Evolutionary conservation across 371 early-diverging fungal genomes (phyloP), one percentile per base, ranked within the genome.

Genomic region (Caulochytrium protostelioides): DNA sequence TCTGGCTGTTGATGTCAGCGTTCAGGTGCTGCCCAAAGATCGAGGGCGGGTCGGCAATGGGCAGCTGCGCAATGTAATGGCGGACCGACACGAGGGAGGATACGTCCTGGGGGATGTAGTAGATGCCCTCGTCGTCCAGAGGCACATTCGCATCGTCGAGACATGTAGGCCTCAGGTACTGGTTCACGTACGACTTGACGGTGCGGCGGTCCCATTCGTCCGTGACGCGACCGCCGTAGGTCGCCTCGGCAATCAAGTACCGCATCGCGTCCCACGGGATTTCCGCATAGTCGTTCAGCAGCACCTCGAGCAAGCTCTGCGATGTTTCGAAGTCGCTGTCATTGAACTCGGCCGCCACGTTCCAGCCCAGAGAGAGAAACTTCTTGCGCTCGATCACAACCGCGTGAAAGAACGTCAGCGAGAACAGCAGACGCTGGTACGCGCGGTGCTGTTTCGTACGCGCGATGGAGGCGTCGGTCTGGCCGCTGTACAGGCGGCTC

Each of bases 1-100:
- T 65, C 42, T 62, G 62, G 32, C 51, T 50, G 4, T 56, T 54
- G 26, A 65, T 62, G 38, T 65, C 66, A 2, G 66, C 66, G 37
- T 65, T 65, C 15, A 58, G 49, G 39, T 65, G 62, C 47, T 62
- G 63, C 0, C 66, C 66, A 55, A 65, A 62, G 0, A 65, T 51
- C 36, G 62, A 60, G 7, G 62, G 60, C 37, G 50, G 51, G 38
- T 62, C 62, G 16, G 50, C 41, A 2, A 21, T 30, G 13, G 66
- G 66, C 4, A 59, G 46, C 14, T 52, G 33, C 12, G 47, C 30
- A 16, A 62, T 51, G 32, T 59, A 62, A 12, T 65, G 59, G 9
- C 55, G 32, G 16, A 46, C n/a, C n/a, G n/a, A n/a, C n/a, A n/a
- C n/a, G n/a, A n/a, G n/a, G n/a, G n/a, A n/a, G n/a, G n/a, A n/a